These are phyloP conservation scores for Diospyros kaki DNA, from an alignment of 148 eudicot genomes.

Conservation along the genomic window DNA sequence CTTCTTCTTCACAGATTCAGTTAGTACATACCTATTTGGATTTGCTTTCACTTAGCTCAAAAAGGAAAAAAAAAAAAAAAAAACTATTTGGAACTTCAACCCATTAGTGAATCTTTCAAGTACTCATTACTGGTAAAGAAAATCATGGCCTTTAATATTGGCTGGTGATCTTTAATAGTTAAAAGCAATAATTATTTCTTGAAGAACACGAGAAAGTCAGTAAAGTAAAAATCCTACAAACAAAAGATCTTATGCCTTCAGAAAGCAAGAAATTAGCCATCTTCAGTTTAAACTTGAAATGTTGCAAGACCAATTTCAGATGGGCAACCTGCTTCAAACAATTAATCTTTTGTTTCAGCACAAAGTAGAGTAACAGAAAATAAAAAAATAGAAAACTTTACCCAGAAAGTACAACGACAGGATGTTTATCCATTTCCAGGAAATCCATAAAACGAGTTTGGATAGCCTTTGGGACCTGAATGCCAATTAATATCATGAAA, in stretches of 20 bases:
- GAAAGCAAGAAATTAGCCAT: not conserved
- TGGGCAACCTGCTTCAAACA: not conserved
- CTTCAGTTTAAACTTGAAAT: not conserved
- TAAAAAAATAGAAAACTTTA: conserved; percentile 22
- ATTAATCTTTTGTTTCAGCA: not conserved
- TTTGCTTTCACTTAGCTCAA: too few relatives aligned
- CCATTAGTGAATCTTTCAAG: too few relatives aligned
- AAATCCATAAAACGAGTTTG: conserved; percentile 48
- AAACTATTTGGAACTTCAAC: too few relatives aligned
- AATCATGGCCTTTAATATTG: too few relatives aligned
- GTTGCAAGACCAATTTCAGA: not conserved
- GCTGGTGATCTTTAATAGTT: too few relatives aligned
- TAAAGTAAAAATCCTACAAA: not conserved
- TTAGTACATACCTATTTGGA: too few relatives aligned
- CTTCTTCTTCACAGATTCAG: too few relatives aligned
- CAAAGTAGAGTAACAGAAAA: too few relatives aligned
- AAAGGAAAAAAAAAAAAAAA: too few relatives aligned
- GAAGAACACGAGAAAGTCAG: not conserved
- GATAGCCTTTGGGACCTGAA: conserved; percentile 82
- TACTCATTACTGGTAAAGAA: too few relatives aligned
- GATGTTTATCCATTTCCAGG: conserved; percentile 74
- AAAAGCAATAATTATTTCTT: too few relatives aligned
- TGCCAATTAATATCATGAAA: conserved; percentile 7
- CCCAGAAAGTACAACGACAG: conserved; percentile 76
- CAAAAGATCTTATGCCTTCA: not conserved